Conservation (phyloP, 2,329 filamentous ascomycete genomes). For the Lecanoromycetidae sp. region DNA sequence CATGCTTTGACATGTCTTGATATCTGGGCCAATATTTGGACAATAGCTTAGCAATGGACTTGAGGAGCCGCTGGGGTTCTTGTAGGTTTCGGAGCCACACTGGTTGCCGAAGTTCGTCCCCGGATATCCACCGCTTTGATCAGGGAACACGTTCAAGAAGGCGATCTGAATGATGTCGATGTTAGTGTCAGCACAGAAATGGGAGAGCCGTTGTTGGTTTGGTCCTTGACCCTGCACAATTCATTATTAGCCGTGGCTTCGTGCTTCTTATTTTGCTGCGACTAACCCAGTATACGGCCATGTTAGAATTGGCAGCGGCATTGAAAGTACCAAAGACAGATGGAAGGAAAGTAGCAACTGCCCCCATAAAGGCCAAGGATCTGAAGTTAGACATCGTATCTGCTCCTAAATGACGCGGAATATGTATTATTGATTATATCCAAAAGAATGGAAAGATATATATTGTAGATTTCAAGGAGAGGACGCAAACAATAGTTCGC, state of each 20-base stretch:
- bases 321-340: constrained; percentile 31
- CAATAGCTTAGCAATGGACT: constrained; percentile 35
- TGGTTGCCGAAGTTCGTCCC: constrained; percentile 46
- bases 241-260: not conserved
- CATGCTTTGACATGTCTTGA: constrained; percentile 28
- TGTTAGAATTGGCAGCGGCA: constrained; percentile 33
- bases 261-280: not conserved
- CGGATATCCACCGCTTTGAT: constrained; percentile 36
- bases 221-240: constrained; percentile 38
- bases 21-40: constrained; percentile 32
- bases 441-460: too few relatives aligned
- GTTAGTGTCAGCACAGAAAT: constrained; percentile 40
- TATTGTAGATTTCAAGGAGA: constrained; percentile 32
- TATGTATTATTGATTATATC: constrained; percentile 4
- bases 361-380: constrained; percentile 1
- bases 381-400: constrained; percentile 4
- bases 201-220: constrained; percentile 35
- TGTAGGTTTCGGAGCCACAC: constrained; percentile 33
- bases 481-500: constrained; percentile 42
- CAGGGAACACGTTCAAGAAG: constrained; percentile 45
- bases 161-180: constrained; percentile 46
- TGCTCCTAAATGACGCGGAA: not conserved
- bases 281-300: constrained; percentile 41
- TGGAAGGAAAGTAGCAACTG: constrained; percentile 17
- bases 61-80: constrained; percentile 26